Percentiles rank a stretch among this genome's conserved stretches.
Conservation (phyloP, 805 yeast genomes). For the Ogataea sp. region DNA sequence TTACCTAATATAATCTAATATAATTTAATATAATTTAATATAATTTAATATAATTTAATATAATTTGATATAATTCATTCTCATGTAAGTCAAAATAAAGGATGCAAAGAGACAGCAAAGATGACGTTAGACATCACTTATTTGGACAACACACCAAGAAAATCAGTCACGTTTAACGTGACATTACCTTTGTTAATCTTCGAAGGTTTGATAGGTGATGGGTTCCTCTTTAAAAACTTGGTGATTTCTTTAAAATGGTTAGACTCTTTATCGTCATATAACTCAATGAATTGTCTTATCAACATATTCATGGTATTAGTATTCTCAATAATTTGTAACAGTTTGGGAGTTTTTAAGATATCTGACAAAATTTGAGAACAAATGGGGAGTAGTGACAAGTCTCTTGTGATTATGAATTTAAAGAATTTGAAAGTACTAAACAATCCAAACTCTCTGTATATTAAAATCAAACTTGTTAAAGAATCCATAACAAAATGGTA, state of each 20-base stretch:
- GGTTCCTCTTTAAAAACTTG: constrained; percentile 20
- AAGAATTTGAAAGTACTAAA: constrained; percentile 31
- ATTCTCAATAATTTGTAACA: constrained; percentile 12
- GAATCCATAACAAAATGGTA: constrained; percentile 5
- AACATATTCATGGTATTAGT: constrained; percentile 20
- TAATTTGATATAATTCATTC: neutral
- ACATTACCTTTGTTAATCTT: constrained; percentile 21
- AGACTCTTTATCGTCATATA: constrained; percentile 25
- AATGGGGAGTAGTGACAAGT: constrained; percentile 22
- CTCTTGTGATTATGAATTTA: constrained; percentile 22
- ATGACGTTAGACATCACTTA: neutral
- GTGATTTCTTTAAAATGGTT: constrained; percentile 18
- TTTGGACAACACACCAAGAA: neutral
- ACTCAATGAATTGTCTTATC: constrained; percentile 24
- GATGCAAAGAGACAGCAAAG: neutral
- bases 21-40: neutral
- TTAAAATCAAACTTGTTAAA: constrained; percentile 11
- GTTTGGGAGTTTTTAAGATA: constrained; percentile 10
- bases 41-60: neutral
- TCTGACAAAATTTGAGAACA: constrained; percentile 16
- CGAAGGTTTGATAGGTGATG: constrained; percentile 26
- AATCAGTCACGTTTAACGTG: constrained; percentile 7
- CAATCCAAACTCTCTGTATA: constrained; percentile 29
- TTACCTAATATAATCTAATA: neutral
- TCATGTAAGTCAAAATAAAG: neutral